phyloP scores from a whole-genome alignment of 208 protist species.

The Naegleria fowleri region DNA sequence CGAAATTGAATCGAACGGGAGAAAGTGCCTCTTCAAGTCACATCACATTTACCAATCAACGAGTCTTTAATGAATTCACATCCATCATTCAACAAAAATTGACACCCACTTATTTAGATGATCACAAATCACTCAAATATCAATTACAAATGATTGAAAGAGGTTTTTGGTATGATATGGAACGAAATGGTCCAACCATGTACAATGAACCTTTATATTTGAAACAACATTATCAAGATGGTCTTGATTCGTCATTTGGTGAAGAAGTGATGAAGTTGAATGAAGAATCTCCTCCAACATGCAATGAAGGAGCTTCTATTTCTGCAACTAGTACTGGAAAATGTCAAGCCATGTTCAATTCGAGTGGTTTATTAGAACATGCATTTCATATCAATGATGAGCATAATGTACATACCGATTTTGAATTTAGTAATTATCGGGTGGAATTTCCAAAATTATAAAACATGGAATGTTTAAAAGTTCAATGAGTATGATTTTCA shows the following conservation, averaged over 20 bases:
- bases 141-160: background rate
- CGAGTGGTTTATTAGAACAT: background rate
- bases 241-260: too few relatives aligned
- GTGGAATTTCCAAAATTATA: background rate
- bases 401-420: background rate
- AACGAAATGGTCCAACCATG: background rate
- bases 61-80: background rate
- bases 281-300: too few relatives aligned
- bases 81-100: background rate
- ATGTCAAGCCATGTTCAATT: background rate
- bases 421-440: background rate
- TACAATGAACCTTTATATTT: background rate
- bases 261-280: too few relatives aligned
- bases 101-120: background rate
- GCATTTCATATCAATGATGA: background rate
- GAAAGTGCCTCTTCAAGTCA: background rate
- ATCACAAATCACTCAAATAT: background rate
- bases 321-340: too few relatives aligned
- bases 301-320: too few relatives aligned
- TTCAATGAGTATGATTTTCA: too few relatives aligned
- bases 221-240: too few relatives aligned
- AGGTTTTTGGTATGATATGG: background rate
- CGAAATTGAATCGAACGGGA: background rate
- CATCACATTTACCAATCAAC: background rate
- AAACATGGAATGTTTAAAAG: background rate